Base-by-base conservation (phyloP, 805 yeast genomes). In the Saccharomycopsis fermentans region DNA sequence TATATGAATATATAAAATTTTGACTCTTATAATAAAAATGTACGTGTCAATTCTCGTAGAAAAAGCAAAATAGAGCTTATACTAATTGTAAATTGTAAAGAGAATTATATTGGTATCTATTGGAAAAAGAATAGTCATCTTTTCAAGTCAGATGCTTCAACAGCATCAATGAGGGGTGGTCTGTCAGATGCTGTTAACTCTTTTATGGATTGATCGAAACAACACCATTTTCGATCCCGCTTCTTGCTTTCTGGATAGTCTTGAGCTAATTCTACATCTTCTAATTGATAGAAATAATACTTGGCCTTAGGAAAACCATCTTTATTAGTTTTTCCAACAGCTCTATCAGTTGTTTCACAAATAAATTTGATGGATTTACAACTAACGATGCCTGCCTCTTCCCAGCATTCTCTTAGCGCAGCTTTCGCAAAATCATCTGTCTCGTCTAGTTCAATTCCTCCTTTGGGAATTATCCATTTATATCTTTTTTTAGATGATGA, bases 321-420 rank as follows among this genome's bases (percentile, higher is more conserved):
- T 14, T 56, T 53, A 43, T 52, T 40, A 4, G 27, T 35, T 50
- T 32, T 19, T 55, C 55, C 40, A 54, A 36, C n/a, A 40, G 32
- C 11, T 3, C 32, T 39, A 54, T 91, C 97, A 53, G 78, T 79
- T 27, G 87, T 84, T 0, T 80, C 74, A 0, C 92, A 95, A 48
- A 92, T 72, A 59, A 76, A 75, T 47, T 67, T 65, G 3, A 74
- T 65, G 3, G 90, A 76, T 17, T 69, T 72, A 6, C 97, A 96
- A 37, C 78, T 79, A 24, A 54, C 17, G 26, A 87, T 87, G 0
- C 99, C 99, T 0, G 96, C 94, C 72, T 94, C 99, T 70, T 94
- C 99, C 99, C 99, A 94, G 0, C 96, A 88, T 68, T 94, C 99
- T 60, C 99, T 76, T 17, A 78, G 74, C 0, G 97, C 97, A 4